Conservation (phyloP, 495 filamentous ascomycete genomes). For the Neurospora sp. region DNA sequence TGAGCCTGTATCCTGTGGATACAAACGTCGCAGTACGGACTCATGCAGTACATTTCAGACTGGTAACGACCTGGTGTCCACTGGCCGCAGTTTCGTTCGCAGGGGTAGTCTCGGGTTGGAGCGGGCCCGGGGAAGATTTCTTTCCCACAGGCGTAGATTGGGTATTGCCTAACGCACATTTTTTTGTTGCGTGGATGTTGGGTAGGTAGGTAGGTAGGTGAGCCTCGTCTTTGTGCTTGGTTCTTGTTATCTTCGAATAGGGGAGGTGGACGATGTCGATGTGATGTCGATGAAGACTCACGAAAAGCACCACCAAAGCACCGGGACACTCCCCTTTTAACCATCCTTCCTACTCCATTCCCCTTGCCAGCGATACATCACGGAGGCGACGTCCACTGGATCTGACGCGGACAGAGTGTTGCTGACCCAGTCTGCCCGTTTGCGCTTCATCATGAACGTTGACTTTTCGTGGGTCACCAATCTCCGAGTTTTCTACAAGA, state of each 20-base stretch:
- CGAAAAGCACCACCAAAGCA: not conserved
- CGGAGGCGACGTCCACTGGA: not conserved
- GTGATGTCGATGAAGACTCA: not conserved
- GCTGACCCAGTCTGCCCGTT: not conserved
- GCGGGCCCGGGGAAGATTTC: not conserved
- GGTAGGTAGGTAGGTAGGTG: no score
- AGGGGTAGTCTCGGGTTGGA: not conserved
- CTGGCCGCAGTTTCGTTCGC: not conserved
- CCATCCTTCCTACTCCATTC: not conserved
- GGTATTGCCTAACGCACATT: not conserved
- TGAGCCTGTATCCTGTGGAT: not conserved
- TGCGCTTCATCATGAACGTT: not conserved
- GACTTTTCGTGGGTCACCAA: not conserved
- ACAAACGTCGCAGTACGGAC: not conserved
- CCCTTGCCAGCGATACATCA: not conserved
- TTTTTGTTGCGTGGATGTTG: not conserved
- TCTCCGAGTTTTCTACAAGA: not conserved
- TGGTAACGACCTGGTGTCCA: not conserved
- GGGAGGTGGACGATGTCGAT: not conserved
- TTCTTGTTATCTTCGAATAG: not conserved
- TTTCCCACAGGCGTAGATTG: not conserved
- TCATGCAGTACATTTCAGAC: not conserved
- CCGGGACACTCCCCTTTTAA: not conserved
- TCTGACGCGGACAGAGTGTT: not conserved
- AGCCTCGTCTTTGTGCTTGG: no score